These are phyloP conservation scores for Dendrocalamus latiflorus DNA, from an alignment of 202 grass and related monocot species.

Conservation along the genomic window DNA sequence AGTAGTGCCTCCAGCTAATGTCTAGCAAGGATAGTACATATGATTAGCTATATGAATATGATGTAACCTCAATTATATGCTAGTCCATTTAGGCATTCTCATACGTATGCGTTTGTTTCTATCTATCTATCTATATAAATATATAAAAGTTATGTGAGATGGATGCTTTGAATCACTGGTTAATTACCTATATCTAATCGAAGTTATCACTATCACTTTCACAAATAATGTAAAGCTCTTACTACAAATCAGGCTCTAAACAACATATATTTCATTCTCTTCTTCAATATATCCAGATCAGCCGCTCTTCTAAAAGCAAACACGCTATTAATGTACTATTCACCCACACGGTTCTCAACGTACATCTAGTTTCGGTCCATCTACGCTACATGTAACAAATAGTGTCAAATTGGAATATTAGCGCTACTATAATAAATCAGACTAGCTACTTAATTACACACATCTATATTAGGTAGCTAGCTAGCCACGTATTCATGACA, in stretches of 20 bases:
- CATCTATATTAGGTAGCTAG: too few relatives aligned
- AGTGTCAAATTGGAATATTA: too few relatives aligned
- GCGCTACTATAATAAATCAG: too few relatives aligned
- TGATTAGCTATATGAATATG: conserved; percentile 15
- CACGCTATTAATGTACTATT: too few relatives aligned
- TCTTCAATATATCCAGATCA: too few relatives aligned
- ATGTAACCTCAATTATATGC: background rate
- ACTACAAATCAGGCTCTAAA: background rate
- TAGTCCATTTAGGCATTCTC: background rate
- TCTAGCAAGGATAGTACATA: background rate
- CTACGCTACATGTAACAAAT: too few relatives aligned
- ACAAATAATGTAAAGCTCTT: background rate
- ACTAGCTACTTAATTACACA: too few relatives aligned
- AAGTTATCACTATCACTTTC: background rate
- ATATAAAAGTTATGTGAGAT: background rate
- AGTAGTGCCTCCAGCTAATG: background rate
- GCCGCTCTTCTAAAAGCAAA: too few relatives aligned
- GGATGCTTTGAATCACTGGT: background rate
- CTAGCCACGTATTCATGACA: too few relatives aligned
- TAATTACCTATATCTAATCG: background rate
- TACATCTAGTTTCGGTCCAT: too few relatives aligned
- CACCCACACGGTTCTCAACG: too few relatives aligned
- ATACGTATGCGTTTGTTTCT: background rate
- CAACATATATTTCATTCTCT: too few relatives aligned
- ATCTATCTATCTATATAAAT: background rate